A percentile compares a stretch with the other conserved stretches of the same genome.
These are phyloP conservation scores for Carex pumila DNA, from an alignment of 176 grass and related monocot genomes.

Conservation along the genomic window DNA sequence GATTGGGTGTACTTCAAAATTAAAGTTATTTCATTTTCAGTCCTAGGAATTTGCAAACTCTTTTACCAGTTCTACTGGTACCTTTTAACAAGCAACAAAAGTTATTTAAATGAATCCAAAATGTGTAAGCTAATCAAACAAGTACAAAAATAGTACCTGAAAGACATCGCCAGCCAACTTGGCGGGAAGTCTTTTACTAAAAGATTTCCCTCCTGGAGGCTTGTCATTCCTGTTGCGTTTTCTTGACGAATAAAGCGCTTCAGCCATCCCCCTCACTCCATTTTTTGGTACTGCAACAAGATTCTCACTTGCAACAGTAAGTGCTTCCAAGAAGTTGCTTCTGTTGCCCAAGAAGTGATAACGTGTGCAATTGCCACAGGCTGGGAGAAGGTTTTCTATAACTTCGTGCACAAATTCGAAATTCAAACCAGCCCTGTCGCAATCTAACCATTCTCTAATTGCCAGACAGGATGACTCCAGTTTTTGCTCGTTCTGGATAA, in stretches of 20 bases:
- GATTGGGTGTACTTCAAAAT: background rate
- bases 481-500: constrained; percentile 52
- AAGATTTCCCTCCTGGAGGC: constrained; percentile 54
- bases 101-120: constrained; percentile 12
- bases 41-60: background rate
- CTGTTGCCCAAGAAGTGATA: constrained; percentile 74
- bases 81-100: constrained; percentile 19
- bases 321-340: constrained; percentile 41
- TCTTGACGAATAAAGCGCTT: background rate
- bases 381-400: constrained; percentile 77
- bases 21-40: background rate
- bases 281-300: constrained; percentile 47
- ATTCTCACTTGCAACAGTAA: constrained; percentile 70
- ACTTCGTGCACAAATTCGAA: constrained; percentile 91
- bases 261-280: constrained; percentile 20
- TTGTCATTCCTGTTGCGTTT: constrained; percentile 18
- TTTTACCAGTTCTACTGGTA: background rate
- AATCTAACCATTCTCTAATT: constrained; percentile 76
- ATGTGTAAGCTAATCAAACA: constrained; percentile 18
- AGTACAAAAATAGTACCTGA: constrained; percentile 58
- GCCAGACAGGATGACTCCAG: constrained; percentile 47
- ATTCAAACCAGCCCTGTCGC: constrained; percentile 82
- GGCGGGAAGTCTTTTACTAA: constrained; percentile 66
- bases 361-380: constrained; percentile 37
- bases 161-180: constrained; percentile 78